These are phyloP conservation scores for Stramenopiles sp. DNA, from an alignment of 352 stramenopile species.

Conservation along the genomic window DNA sequence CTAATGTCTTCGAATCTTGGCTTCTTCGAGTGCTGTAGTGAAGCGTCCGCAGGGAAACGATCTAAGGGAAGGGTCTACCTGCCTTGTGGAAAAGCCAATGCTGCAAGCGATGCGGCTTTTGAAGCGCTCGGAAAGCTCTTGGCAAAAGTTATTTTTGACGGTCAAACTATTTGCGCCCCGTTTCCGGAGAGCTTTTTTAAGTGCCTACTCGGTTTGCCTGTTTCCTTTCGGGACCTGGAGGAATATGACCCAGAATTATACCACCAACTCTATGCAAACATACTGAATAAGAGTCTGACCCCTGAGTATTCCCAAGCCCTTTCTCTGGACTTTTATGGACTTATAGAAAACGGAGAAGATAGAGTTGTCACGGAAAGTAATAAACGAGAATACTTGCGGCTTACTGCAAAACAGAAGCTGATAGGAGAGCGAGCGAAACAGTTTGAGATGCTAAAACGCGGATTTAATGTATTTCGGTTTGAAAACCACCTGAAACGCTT, in stretches of 20 bases:
- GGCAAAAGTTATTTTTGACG: not conserved
- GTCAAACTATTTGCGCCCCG: not conserved
- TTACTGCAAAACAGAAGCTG: not conserved
- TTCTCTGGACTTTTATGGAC: not conserved
- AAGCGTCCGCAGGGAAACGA: not conserved
- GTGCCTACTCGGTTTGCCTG: not conserved
- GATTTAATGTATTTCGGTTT: constrained; percentile 2
- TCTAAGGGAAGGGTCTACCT: not conserved
- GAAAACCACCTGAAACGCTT: not conserved
- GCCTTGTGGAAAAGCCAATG: not conserved
- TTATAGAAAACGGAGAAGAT: not conserved
- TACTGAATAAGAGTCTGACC: not conserved
- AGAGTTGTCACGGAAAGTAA: not conserved
- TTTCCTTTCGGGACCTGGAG: not conserved
- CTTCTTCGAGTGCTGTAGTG: not conserved
- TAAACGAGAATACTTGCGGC: not conserved
- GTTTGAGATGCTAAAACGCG: not conserved
- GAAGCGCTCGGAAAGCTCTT: not conserved
- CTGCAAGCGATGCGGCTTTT: not conserved
- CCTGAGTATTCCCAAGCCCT: not conserved
- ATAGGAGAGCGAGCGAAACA: not conserved
- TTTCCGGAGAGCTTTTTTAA: constrained; percentile 2
- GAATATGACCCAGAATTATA: not conserved
- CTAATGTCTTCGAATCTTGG: not conserved
- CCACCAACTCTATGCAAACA: not conserved